phyloP scores from a whole-genome alignment of 164 flowering plant genomes.

The Magnolia kwangsiensis region DNA sequence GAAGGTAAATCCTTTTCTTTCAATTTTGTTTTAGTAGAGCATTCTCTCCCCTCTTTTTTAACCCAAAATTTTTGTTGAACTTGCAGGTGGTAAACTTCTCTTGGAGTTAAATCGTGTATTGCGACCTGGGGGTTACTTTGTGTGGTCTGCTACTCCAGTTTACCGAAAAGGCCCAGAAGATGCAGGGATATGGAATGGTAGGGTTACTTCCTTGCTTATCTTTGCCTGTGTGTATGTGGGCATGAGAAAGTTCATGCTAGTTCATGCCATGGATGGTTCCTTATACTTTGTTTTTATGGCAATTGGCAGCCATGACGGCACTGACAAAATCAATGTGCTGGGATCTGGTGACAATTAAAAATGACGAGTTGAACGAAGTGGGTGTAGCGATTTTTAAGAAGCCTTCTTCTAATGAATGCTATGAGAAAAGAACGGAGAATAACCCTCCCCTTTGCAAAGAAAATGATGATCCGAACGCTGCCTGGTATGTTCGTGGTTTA shows the following conservation, averaged over 20 bases:
- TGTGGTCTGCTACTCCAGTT: constrained; percentile 91
- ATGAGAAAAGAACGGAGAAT: constrained; percentile 54
- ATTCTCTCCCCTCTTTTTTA: no score
- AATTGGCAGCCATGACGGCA: constrained; percentile 68
- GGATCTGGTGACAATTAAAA: constrained; percentile 58
- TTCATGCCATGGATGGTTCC: background rate
- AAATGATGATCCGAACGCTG: constrained; percentile 90
- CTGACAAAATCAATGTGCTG: constrained; percentile 88
- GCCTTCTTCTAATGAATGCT: constrained; percentile 79
- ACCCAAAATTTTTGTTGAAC: background rate
- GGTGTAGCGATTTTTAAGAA: constrained; percentile 77
- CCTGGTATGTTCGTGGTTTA: constrained; percentile 52
- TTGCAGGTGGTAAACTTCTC: constrained; percentile 78
- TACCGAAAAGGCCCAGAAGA: constrained; percentile 52
- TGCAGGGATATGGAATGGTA: constrained; percentile 73
- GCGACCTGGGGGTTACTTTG: constrained; percentile 86
- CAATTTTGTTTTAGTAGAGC: background rate
- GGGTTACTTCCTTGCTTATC: background rate
- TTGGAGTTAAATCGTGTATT: constrained; percentile 71
- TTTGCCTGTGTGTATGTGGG: background rate
- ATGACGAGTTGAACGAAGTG: constrained; percentile 60
- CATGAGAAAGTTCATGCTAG: background rate
- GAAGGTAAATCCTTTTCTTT: constrained; percentile 48
- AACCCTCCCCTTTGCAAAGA: constrained; percentile 73
- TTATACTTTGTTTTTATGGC: constrained; percentile 1